Percentiles rank a stretch among this genome's conserved stretches.
These are phyloP conservation scores for Fraxinus americana DNA, from an alignment of 257 asterid species.

Conservation along the genomic window DNA sequence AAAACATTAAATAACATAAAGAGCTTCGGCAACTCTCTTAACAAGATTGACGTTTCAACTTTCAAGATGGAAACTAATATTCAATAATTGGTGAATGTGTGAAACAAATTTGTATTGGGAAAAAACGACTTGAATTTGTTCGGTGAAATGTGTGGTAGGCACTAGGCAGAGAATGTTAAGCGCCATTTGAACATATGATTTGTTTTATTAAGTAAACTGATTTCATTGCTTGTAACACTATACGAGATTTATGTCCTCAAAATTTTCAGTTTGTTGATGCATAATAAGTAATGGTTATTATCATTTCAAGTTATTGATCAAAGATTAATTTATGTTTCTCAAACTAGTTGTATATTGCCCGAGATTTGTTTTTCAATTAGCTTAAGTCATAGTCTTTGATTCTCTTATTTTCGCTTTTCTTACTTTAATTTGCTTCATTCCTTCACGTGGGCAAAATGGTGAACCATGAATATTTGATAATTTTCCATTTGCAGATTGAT, in stretches of 20 bases:
- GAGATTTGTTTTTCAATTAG: too few relatives aligned
- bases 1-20: not conserved
- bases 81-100: not conserved
- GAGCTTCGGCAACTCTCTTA: not conserved
- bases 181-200: not conserved
- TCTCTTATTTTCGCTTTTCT: constrained; percentile 2
- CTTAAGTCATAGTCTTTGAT: not conserved
- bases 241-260: too few relatives aligned
- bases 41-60: not conserved
- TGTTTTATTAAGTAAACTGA: not conserved
- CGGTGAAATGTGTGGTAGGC: not conserved
- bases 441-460: not conserved
- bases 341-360: too few relatives aligned
- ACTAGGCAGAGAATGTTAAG: not conserved
- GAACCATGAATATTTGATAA: constrained; percentile 6
- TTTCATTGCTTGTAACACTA: too few relatives aligned
- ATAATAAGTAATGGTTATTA: too few relatives aligned
- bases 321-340: too few relatives aligned
- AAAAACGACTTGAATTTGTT: not conserved
- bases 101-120: not conserved
- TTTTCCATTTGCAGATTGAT: constrained; percentile 23
- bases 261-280: too few relatives aligned
- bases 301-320: too few relatives aligned
- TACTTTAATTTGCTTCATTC: not conserved
- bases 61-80: not conserved